Conservation (phyloP, 441 rosid species). For the Mallotus repandus region DNA sequence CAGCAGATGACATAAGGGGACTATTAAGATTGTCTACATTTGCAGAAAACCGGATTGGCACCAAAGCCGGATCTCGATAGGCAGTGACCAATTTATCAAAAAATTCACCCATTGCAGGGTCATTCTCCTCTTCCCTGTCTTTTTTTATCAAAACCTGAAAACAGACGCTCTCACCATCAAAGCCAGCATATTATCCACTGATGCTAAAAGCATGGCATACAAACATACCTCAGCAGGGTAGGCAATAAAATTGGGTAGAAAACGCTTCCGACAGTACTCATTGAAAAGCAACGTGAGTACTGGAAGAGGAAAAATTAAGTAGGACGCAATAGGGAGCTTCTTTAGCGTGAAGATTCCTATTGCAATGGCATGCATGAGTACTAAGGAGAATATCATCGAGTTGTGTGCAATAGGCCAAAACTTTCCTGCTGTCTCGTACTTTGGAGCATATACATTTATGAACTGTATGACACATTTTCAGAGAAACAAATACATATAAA, state of each 20-base stretch:
- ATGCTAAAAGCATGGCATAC: constrained; percentile 6
- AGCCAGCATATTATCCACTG: not conserved
- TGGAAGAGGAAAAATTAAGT: constrained; percentile 74
- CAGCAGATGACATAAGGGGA: constrained; percentile 61
- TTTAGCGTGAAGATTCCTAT: constrained; percentile 76
- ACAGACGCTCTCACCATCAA: constrained; percentile 5
- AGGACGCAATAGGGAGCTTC: constrained; percentile 73
- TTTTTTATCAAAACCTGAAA: constrained; percentile 71
- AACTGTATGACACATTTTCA: constrained; percentile 51
- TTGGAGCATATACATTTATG: constrained; percentile 75
- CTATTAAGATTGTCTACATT: constrained; percentile 51
- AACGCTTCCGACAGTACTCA: constrained; percentile 94
- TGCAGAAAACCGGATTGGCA: constrained; percentile 55
- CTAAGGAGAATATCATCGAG: constrained; percentile 82
- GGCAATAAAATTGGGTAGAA: constrained; percentile 73
- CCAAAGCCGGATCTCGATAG: constrained; percentile 76
- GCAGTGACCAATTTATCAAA: constrained; percentile 53
- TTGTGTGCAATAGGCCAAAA: constrained; percentile 97
- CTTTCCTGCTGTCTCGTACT: constrained; percentile 85
- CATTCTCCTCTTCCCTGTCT: constrained; percentile 62
- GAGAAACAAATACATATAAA: constrained; percentile 18
- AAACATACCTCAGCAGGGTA: constrained; percentile 80
- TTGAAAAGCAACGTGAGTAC: constrained; percentile 82
- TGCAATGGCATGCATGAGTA: constrained; percentile 93
- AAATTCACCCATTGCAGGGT: constrained; percentile 59